Evolutionary conservation across 805 yeast genomes (phyloP).

Genomic region (Saccharomycopsis microspora): DNA sequence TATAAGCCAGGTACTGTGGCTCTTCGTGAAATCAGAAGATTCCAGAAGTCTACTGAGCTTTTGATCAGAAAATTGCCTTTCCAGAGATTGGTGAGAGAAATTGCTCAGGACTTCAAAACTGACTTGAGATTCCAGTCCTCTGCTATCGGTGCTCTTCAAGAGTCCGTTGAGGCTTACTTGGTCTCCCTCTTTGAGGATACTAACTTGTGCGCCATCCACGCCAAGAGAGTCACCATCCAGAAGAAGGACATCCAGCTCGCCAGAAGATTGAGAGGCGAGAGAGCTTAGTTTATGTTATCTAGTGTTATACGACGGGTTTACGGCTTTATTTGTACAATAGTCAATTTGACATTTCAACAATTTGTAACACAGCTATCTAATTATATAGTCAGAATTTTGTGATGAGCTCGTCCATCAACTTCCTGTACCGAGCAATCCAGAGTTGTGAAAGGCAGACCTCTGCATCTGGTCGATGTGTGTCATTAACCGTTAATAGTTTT

Average conservation of each 20-base stretch:
- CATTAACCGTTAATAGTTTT: constrained; percentile 28
- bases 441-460: constrained; percentile 29
- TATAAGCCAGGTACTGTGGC: constrained; percentile 97
- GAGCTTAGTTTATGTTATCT: constrained; percentile 42
- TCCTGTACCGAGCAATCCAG: constrained; percentile 30
- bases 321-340: constrained; percentile 1
- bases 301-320: neutral
- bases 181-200: constrained; percentile 96
- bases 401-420: neutral
- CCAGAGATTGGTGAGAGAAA: constrained; percentile 94
- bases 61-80: constrained; percentile 94
- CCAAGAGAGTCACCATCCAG: constrained; percentile 97
- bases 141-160: constrained; percentile 96
- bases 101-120: constrained; percentile 88
- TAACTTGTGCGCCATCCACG: constrained; percentile 96
- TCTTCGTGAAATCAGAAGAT: constrained; percentile 92
- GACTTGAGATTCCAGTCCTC: constrained; percentile 95
- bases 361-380: neutral
- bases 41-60: constrained; percentile 91
- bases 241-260: constrained; percentile 98
- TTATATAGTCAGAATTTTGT: neutral
- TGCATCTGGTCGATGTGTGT: constrained; percentile 26
- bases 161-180: constrained; percentile 96
- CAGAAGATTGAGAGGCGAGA: constrained; percentile 95
- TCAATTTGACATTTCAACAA: neutral